Evolutionary conservation across 2,329 filamentous ascomycete species (phyloP), one percentile per base, ranked within the genome.

Genomic region (Neurospora sp.): DNA sequence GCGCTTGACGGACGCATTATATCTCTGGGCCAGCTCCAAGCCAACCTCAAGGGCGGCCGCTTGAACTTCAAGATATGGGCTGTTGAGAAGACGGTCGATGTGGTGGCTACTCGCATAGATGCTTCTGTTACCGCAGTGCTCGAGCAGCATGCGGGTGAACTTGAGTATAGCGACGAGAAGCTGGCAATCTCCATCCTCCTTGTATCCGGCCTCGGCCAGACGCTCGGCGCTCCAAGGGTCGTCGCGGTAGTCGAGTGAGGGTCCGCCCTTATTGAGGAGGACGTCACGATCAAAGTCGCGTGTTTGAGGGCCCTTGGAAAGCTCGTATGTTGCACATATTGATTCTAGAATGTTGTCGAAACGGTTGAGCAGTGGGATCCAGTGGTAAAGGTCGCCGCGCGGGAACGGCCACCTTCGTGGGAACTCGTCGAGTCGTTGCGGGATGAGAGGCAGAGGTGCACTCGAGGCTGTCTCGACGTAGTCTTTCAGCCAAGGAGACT

Each of bases 41-140:
- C 90, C 90, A 71, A 99, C 88, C 73, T 92, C 89, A 57, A 99
- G 86, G 8, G 93, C 91, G 38, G 87, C 87, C 77, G 91, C 89
- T 69, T 99, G 85, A 67, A 99, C 85, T 37, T 89, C 87, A 70
- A 95, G 85, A 33, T 91, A 94, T 2, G 92, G 95, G 65, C 92
- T 95, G 80, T 97, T 92, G 71, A 99, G 87, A 52, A 99, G 86
- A 77, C 94, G 90, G 78, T 95, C 96, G 72, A 99, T 83, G 76
- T 96, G 92, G 74, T 90, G 86, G 79, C 95, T 98, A 83, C 96
- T 99, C 71, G 91, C 92, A 79, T 98, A 99, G 76, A 99, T 89
- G 82, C 94, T 97, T 75, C 96, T 87, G 78, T 99, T 99, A 71
- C 95, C 96, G 80, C 96, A 99, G 78, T 97, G 96, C 78, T 98